These are phyloP conservation scores for Sporothrix protearum DNA, from an alignment of 2,329 filamentous ascomycete genomes.

Conservation along the genomic window DNA sequence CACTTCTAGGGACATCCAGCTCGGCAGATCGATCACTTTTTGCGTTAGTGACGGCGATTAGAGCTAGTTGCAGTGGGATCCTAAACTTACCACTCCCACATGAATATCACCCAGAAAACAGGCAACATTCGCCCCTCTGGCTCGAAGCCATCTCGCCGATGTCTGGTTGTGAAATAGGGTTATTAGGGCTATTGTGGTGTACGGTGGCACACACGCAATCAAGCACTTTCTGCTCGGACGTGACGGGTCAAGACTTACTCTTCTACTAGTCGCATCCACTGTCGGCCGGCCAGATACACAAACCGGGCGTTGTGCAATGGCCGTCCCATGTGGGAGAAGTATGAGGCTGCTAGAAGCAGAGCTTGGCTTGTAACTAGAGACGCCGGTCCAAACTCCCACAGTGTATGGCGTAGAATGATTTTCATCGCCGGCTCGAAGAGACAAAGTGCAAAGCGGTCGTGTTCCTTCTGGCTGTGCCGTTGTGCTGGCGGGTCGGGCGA, in stretches of 20 bases:
- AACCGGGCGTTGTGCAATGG: conserved; percentile 40
- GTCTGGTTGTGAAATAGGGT: background rate
- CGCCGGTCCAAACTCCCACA: conserved; percentile 35
- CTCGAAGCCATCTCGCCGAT: background rate
- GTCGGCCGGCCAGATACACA: conserved; percentile 35
- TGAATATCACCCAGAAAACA: conserved; percentile 69
- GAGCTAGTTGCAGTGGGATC: background rate
- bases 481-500: background rate
- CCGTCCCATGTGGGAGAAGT: conserved; percentile 38
- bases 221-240: too few species aligned
- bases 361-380: conserved; percentile 36
- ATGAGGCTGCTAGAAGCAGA: conserved; percentile 39
- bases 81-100: conserved; percentile 62
- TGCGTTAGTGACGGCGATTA: background rate
- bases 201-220: background rate
- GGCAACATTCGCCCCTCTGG: conserved; percentile 48
- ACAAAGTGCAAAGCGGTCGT: conserved; percentile 34
- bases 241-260: conserved; percentile 29
- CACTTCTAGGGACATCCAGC: conserved; percentile 43
- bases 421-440: conserved; percentile 39
- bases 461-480: conserved; percentile 21
- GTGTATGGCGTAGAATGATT: conserved; percentile 35
- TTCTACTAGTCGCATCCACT: conserved; percentile 35
- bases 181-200: too few species aligned
- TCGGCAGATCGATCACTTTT: conserved; percentile 66